These are phyloP conservation scores for Phytophthora litchii DNA, from an alignment of 352 stramenopile species.

Conservation along the genomic window DNA sequence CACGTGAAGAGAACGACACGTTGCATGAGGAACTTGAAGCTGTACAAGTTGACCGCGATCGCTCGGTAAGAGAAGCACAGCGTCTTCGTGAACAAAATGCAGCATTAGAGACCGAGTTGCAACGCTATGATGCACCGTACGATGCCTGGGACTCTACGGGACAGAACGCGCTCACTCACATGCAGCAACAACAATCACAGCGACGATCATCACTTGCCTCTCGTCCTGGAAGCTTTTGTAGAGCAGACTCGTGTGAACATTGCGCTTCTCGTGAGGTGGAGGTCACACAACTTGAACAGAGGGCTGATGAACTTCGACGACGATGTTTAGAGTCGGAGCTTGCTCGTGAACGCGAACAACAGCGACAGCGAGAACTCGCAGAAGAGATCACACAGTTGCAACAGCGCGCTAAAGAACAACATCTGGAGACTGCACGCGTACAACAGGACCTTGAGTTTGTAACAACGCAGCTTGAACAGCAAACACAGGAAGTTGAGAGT, in stretches of 20 bases:
- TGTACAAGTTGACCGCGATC: slow-evolving; percentile 29
- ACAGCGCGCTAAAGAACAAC: slow-evolving; percentile 24
- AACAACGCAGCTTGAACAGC: slow-evolving; percentile 23
- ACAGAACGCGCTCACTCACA: slow-evolving; percentile 12
- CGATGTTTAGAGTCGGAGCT: slow-evolving; percentile 57
- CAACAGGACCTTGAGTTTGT: slow-evolving; percentile 29
- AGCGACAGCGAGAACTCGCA: slow-evolving; percentile 30
- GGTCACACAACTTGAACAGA: slow-evolving; percentile 25
- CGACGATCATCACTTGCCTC: slow-evolving; percentile 17
- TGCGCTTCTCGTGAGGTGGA: slow-evolving; percentile 28
- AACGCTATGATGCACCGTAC: slow-evolving; percentile 22
- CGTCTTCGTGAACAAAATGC: slow-evolving; percentile 35
- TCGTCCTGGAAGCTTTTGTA: slow-evolving; percentile 15
- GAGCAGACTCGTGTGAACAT: slow-evolving; percentile 25
- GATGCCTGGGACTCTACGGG: slow-evolving; percentile 5
- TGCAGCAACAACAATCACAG: slow-evolving; percentile 15
- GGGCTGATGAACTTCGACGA: slow-evolving; percentile 42
- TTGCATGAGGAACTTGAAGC: slow-evolving; percentile 39
- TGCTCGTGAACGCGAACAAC: slow-evolving; percentile 33
- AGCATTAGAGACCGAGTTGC: slow-evolving; percentile 38
- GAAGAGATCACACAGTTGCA: slow-evolving; percentile 32
- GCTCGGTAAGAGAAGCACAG: slow-evolving; percentile 20
- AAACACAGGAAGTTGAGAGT: slow-evolving; percentile 27
- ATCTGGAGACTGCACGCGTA: slow-evolving; percentile 14
- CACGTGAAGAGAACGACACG: slow-evolving; percentile 30